A percentile compares a stretch with the other conserved stretches of the same genome.
phyloP scores from a whole-genome alignment of 2,329 filamentous ascomycete genomes.

The Xylaria sp. region DNA sequence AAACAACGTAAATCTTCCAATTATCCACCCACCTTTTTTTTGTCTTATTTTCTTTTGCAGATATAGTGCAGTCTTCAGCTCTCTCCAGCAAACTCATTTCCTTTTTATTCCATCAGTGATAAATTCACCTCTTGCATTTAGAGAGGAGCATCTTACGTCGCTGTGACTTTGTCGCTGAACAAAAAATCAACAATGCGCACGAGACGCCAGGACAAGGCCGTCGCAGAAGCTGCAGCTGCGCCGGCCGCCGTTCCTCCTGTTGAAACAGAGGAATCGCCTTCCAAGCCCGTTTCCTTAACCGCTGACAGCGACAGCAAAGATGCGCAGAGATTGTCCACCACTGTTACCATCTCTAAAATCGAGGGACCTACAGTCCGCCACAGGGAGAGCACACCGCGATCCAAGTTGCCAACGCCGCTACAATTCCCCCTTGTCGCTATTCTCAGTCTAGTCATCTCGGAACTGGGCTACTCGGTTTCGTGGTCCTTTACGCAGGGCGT shows the following conservation, averaged over 20 bases:
- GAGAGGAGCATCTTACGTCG: neutral
- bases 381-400: slow-evolving; percentile 34
- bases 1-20: neutral
- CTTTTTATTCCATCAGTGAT: neutral
- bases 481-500: slow-evolving; percentile 71
- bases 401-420: slow-evolving; percentile 56
- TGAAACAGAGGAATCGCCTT: slow-evolving; percentile 19
- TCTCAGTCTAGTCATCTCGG: slow-evolving; percentile 70
- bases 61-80: neutral
- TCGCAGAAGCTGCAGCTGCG: slow-evolving; percentile 17
- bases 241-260: slow-evolving; percentile 1
- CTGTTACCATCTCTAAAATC: slow-evolving; percentile 44
- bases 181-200: slow-evolving; percentile 35
- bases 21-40: neutral
- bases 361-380: slow-evolving; percentile 39
- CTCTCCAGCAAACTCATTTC: neutral
- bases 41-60: neutral
- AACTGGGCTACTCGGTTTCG: slow-evolving; percentile 70
- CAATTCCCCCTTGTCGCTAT: slow-evolving; percentile 64
- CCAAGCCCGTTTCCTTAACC: slow-evolving; percentile 11
- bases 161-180: neutral
- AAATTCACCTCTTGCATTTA: neutral
- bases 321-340: slow-evolving; percentile 33
- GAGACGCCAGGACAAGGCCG: slow-evolving; percentile 36
- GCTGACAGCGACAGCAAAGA: slow-evolving; percentile 19